phyloP scores from a whole-genome alignment of 306 rosid species.

The Benincasa hispida region DNA sequence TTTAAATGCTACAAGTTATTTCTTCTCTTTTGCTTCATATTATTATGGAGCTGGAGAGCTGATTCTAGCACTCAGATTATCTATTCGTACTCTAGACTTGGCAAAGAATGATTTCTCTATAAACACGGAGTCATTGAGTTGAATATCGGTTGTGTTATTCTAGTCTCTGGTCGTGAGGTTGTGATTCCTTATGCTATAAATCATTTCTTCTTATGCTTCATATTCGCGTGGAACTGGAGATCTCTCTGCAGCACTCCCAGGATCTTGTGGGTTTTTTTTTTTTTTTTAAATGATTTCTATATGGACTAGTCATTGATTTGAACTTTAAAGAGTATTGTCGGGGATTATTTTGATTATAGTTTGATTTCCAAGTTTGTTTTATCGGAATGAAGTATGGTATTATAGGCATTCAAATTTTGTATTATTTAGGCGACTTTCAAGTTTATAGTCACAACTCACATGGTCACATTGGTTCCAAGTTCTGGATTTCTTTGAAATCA shows the following conservation, averaged over 20 bases:
- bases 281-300: background rate
- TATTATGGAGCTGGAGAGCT: background rate
- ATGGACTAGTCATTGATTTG: background rate
- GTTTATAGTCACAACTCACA: background rate
- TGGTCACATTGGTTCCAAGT: background rate
- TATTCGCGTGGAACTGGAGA: background rate
- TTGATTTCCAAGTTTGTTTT: background rate
- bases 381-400: background rate
- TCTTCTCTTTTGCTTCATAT: background rate
- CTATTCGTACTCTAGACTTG: background rate
- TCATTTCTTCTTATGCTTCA: background rate
- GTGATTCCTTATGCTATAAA: background rate
- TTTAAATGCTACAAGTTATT: background rate
- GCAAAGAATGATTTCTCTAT: background rate
- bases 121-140: background rate
- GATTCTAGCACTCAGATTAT: background rate
- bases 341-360: background rate
- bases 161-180: background rate
- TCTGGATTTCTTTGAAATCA: background rate
- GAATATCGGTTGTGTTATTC: background rate
- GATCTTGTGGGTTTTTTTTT: no score
- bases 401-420: background rate
- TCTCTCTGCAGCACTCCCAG: background rate
- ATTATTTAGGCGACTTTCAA: background rate
- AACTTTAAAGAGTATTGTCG: background rate